Base-by-base conservation (phyloP, 148 eudicot genomes). In the Gaultheria prostrata region DNA sequence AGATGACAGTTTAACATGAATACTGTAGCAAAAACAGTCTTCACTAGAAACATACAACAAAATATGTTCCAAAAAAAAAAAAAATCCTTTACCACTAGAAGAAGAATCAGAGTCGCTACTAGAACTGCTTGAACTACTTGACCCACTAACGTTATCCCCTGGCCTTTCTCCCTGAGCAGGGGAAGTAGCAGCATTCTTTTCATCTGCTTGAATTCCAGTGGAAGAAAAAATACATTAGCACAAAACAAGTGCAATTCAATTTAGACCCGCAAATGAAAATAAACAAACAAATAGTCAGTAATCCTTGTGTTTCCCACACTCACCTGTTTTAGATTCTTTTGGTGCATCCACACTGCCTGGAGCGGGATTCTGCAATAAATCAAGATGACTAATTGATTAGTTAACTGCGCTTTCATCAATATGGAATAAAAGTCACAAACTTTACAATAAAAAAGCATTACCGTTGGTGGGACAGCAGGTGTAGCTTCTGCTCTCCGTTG, bases 111-210 rank as follows among this genome's bases (percentile, higher is more conserved):
- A 91, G 83, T 92, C 98, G 79, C 98, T 97, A 85, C 97, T 91
- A 32, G 99, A 97, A 89, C 98, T 93, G 93, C 98, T 95, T 21
- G 99, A 93, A 87, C 97, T 97, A 83, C 96, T 92, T 69, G 98
- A 91, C 80, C 87, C 87, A 76, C 91, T 91, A n/a, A 57, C 88
- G 81, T 91, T 89, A 79, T 90, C 89, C 30, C 78, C 85, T 82
- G 83, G 88, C 84, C 83, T 91, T 75, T 85, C 95, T 75, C 88
- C 92, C 79, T 88, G 92, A 65, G n/a, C 92, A 79, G 86, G 89
- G 75, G 89, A 81, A 54, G 92, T 30, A 53, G 87, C 85, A 82
- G 32, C 70, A 87, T 83, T 84, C 82, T 89, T 84, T 79, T 87
- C 87, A 85, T 83, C 95, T 94, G 89, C 77, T 83, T 63, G 50